Evolutionary conservation across 1,139 yeast genomes (phyloP).

Genomic region (Yamadazyma buinensis): DNA sequence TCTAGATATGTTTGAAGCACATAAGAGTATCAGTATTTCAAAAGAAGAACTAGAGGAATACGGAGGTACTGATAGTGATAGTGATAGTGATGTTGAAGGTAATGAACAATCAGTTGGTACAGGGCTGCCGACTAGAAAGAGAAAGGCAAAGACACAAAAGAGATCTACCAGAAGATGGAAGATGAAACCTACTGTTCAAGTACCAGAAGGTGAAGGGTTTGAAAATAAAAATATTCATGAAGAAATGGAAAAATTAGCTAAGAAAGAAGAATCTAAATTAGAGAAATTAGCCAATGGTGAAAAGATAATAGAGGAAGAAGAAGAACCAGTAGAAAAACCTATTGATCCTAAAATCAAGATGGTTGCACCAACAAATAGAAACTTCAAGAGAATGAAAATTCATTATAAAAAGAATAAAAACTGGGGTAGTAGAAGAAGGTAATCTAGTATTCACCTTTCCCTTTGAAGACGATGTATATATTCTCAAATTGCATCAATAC

Average conservation of each 20-base stretch:
- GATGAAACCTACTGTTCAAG: slow-evolving; percentile 40
- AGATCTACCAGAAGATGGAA: slow-evolving; percentile 61
- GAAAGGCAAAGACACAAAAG: slow-evolving; percentile 50
- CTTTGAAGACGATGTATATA: no score
- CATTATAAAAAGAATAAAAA: slow-evolving; percentile 25
- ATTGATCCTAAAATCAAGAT: slow-evolving; percentile 18
- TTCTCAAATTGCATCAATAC: no score
- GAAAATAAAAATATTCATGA: slow-evolving; percentile 41
- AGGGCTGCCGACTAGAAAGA: slow-evolving; percentile 15
- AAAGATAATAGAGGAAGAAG: slow-evolving; percentile 14
- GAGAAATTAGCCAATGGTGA: slow-evolving; percentile 21
- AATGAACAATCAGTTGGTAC: slow-evolving; percentile 6
- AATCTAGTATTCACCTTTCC: no score
- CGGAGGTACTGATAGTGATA: slow-evolving; percentile 12
- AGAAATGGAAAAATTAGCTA: slow-evolving; percentile 29
- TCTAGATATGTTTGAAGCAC: slow-evolving; percentile 36
- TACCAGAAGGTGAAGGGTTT: slow-evolving; percentile 16
- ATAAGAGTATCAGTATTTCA: slow-evolving; percentile 20
- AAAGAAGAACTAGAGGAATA: slow-evolving; percentile 15
- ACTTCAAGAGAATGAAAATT: slow-evolving; percentile 41
- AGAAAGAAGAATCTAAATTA: slow-evolving; percentile 20
- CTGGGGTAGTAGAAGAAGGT: slow-evolving; percentile 10
- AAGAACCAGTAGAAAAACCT: slow-evolving; percentile 16
- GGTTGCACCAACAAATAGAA: slow-evolving; percentile 33
- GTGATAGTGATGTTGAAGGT: no score